Percentiles rank a stretch among this genome's conserved stretches.
Evolutionary conservation across 495 filamentous ascomycete genomes (phyloP).

Genomic region (Penicillium diatomitis): DNA sequence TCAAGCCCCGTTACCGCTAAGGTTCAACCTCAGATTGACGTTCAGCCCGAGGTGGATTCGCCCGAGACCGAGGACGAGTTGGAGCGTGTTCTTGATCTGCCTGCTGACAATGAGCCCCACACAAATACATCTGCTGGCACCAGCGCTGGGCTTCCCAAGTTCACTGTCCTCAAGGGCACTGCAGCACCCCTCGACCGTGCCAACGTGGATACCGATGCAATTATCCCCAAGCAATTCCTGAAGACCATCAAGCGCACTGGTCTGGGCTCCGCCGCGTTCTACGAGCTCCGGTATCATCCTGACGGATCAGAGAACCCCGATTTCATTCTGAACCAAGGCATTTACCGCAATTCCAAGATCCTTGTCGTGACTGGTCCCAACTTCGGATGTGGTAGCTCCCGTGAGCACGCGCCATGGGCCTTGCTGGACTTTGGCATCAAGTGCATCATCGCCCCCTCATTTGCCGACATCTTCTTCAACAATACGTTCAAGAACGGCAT

Average conservation of each 20-base stretch:
- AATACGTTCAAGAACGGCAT: slow-evolving; percentile 99
- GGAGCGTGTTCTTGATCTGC: slow-evolving; percentile 69
- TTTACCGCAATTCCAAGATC: slow-evolving; percentile 79
- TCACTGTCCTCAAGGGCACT: slow-evolving; percentile 72
- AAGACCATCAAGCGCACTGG: slow-evolving; percentile 99
- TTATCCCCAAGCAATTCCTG: slow-evolving; percentile 98
- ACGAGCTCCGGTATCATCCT: slow-evolving; percentile 66
- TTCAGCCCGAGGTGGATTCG: slow-evolving; percentile 62
- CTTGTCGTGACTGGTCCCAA: slow-evolving; percentile 89
- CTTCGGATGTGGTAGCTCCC: slow-evolving; percentile 89
- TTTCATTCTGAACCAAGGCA: slow-evolving; percentile 86
- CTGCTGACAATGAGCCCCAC: slow-evolving; percentile 60
- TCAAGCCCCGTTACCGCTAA: slow-evolving; percentile 50
- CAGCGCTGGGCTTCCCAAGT: slow-evolving; percentile 67
- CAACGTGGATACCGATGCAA: slow-evolving; percentile 96
- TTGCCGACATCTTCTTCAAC: slow-evolving; percentile 98
- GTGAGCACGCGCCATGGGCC: slow-evolving; percentile 97
- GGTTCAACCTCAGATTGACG: slow-evolving; percentile 41
- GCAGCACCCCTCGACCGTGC: slow-evolving; percentile 79
- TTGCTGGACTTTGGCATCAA: slow-evolving; percentile 94
- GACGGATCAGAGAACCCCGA: slow-evolving; percentile 66
- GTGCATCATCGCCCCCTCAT: slow-evolving; percentile 85
- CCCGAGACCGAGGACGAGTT: slow-evolving; percentile 64
- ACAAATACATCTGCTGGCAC: slow-evolving; percentile 41
- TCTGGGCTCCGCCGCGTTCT: slow-evolving; percentile 79